Evolutionary conservation across 768 basidiomycete species (phyloP), one percentile per base, ranked within the genome.

Genomic region (Tephrocybe rancida): DNA sequence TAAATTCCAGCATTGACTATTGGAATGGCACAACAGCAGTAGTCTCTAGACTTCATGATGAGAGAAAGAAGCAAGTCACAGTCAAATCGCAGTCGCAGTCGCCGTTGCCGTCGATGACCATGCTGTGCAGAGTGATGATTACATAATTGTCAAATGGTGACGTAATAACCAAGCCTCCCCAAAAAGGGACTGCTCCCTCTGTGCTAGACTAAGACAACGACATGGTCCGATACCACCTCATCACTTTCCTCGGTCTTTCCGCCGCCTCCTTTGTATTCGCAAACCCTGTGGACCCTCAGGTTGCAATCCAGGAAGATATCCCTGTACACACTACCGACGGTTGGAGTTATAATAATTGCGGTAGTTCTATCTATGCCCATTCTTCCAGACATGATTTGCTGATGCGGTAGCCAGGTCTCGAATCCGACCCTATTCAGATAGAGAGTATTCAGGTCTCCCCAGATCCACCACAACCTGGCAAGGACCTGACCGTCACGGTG

Each of bases 21-120:
- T 8, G 95, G 95, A 54, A 98, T 88, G 39, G 95, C 95, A 63
- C 90, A 92, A 69, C 94, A 97, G 65, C 94, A 97, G 66, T 94
- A 95, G 44, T 92, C 87, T 73, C 91, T 83, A 46, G 86, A 72
- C 68, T 86, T 89, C 87, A 90, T 88, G 65, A 56, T 66, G 54
- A n/a, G 57, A 82, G 63, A 60, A 62, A 65, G 55, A 44, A 56
- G 58, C 43, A 11, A 46, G 51, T 48, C 5, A 37, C 5, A 9
- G 35, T 9, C 35, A 9, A 43, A 25, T 24, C 34, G 48, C 43
- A 32, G 44, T 50, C 43, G 41, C 37, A 43, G 18, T 44, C 18
- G 45, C 39, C 41, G 52, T 30, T 13, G 13, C 29, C 29, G 29
- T 6, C 39, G 19, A 19, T 41, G 18, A 19, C 22, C 25, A 21